Evolutionary conservation across 2,329 filamentous ascomycete genomes (phyloP).

Genomic region (Sporothrix protearum): DNA sequence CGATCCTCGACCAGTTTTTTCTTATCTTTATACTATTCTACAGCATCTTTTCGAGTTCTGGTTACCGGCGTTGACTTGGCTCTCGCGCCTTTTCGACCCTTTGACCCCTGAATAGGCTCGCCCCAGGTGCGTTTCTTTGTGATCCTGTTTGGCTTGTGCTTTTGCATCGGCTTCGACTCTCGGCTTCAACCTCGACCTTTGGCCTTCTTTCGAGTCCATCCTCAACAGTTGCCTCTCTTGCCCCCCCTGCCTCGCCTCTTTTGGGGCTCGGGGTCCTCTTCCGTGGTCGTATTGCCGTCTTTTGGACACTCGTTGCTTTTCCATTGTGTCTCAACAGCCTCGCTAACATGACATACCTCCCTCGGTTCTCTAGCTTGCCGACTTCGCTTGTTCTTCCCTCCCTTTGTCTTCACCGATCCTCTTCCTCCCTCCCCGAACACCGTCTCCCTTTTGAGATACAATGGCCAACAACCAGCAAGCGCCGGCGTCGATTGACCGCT

Average conservation of each 20-base stretch:
- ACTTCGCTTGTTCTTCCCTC: background rate
- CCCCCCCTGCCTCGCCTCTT: background rate
- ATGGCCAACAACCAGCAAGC: conserved; percentile 47
- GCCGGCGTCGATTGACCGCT: conserved; percentile 80
- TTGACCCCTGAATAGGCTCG: conserved; percentile 15
- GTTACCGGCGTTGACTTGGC: background rate
- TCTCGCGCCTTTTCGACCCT: background rate
- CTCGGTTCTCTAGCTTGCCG: background rate
- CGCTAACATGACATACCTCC: background rate
- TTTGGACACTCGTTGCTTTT: background rate
- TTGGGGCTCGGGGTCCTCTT: background rate
- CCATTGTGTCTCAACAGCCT: background rate
- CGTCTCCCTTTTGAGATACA: conserved; percentile 18
- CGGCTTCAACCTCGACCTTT: conserved; percentile 3
- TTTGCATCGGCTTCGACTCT: background rate
- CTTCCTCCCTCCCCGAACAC: background rate
- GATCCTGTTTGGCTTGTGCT: background rate
- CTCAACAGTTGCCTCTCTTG: background rate
- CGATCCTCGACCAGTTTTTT: background rate
- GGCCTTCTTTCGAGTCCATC: background rate
- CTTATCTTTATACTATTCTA: background rate
- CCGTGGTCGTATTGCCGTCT: background rate
- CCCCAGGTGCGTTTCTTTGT: conserved; percentile 15
- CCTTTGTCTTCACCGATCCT: conserved; percentile 8
- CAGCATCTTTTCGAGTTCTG: conserved; percentile 1